phyloP scores from a whole-genome alignment of 805 yeast species.

The Saccharomycopsis fodiens region DNA sequence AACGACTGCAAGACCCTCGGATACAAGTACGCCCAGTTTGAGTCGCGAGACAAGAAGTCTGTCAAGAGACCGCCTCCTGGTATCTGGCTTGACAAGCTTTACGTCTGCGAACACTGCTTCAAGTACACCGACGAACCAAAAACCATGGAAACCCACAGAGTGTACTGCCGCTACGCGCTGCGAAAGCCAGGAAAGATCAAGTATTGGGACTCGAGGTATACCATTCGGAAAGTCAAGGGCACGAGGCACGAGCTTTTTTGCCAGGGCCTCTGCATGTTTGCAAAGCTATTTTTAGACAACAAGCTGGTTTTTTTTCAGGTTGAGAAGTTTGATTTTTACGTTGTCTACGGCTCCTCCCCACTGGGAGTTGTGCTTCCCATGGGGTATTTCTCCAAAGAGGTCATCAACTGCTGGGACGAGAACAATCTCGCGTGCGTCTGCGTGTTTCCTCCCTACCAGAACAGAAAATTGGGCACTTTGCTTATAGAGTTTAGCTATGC shows the following conservation, averaged over 20 bases:
- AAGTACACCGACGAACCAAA: constrained; percentile 52
- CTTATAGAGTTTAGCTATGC: constrained; percentile 79
- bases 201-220: constrained; percentile 49
- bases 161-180: constrained; percentile 35
- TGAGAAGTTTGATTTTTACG: constrained; percentile 73
- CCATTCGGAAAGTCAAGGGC: constrained; percentile 66
- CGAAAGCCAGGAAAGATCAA: constrained; percentile 59
- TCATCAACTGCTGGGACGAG: constrained; percentile 63
- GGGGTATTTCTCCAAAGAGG: constrained; percentile 91
- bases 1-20: constrained; percentile 41
- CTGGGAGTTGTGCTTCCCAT: constrained; percentile 43
- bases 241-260: constrained; percentile 56
- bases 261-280: constrained; percentile 77
- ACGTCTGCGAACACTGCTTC: constrained; percentile 79
- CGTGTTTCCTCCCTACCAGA: constrained; percentile 87
- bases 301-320: constrained; percentile 81
- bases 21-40: constrained; percentile 27
- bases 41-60: constrained; percentile 13
- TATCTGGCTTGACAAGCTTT: constrained; percentile 54
- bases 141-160: constrained; percentile 44
- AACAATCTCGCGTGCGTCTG: constrained; percentile 89
- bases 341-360: constrained; percentile 48
- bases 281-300: constrained; percentile 81
- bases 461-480: constrained; percentile 67
- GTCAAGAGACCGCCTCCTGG: constrained; percentile 21